phyloP scores from a whole-genome alignment of 805 yeast species.

The Huiozyma sinensis region DNA sequence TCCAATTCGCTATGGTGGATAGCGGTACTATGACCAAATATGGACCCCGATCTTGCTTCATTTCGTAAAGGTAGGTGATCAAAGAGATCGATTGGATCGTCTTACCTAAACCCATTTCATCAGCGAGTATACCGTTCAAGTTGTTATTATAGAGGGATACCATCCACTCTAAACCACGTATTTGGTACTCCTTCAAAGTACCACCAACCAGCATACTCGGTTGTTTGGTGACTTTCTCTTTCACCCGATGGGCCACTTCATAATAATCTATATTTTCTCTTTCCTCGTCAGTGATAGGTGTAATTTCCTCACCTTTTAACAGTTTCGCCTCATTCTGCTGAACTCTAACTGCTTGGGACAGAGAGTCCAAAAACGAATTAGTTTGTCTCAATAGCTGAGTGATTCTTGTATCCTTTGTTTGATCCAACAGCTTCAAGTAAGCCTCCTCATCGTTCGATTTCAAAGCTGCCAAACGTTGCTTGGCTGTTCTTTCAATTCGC shows the following conservation, averaged over 20 bases:
- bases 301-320: constrained; percentile 26
- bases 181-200: constrained; percentile 67
- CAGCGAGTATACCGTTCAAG: constrained; percentile 93
- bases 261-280: constrained; percentile 67
- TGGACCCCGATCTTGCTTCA: constrained; percentile 54
- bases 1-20: constrained; percentile 80
- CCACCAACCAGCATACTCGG: constrained; percentile 70
- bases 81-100: constrained; percentile 79
- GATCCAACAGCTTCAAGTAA: constrained; percentile 70
- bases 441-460: constrained; percentile 86
- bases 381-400: constrained; percentile 77
- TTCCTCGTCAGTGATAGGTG: constrained; percentile 38
- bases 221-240: constrained; percentile 56
- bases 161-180: constrained; percentile 98
- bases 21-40: constrained; percentile 74
- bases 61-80: constrained; percentile 58
- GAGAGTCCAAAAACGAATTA: constrained; percentile 62
- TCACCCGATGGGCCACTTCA: constrained; percentile 67
- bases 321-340: constrained; percentile 46
- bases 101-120: constrained; percentile 98
- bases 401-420: constrained; percentile 79
- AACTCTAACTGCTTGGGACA: constrained; percentile 67
- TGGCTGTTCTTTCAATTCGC: constrained; percentile 70
- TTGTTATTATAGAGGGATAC: constrained; percentile 90
- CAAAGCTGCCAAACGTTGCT: constrained; percentile 77